Evolutionary conservation across 192 early-diverging fungal species (phyloP).

Genomic region (Coemansia sp.): DNA sequence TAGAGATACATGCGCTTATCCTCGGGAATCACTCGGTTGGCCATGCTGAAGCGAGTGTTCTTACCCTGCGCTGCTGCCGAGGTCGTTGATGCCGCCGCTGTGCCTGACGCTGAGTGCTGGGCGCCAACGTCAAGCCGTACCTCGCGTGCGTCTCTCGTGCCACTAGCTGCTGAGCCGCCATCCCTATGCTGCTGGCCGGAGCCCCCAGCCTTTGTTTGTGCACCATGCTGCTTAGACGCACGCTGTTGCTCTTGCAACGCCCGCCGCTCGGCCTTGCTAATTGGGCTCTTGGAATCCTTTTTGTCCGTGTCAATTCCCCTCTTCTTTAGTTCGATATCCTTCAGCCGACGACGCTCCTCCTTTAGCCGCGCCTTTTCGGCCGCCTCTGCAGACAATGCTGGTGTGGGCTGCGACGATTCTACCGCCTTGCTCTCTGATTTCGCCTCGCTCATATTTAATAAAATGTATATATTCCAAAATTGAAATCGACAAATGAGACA

Average conservation of each 20-base stretch:
- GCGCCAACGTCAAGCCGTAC: conserved; percentile 12
- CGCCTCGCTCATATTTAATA: conserved; percentile 15
- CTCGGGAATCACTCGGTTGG: conserved; percentile 30
- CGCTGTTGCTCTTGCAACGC: conserved; percentile 83
- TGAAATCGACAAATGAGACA: background rate
- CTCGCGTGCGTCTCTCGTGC: conserved; percentile 7
- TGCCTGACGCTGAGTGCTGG: conserved; percentile 14
- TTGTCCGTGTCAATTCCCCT: conserved; percentile 28
- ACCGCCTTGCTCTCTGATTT: background rate
- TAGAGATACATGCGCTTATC: conserved; percentile 57
- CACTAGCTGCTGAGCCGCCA: conserved; percentile 21
- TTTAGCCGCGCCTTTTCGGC: conserved; percentile 25
- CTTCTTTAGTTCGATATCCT: conserved; percentile 36
- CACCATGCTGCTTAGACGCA: conserved; percentile 65
- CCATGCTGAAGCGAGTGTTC: conserved; percentile 26
- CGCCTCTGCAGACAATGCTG: conserved; percentile 12
- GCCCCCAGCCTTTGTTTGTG: background rate
- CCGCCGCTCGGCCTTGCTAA: conserved; percentile 91
- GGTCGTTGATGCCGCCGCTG: background rate
- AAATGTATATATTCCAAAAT: background rate
- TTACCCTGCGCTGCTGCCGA: conserved; percentile 1
- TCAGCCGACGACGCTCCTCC: conserved; percentile 44
- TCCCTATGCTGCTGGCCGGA: background rate
- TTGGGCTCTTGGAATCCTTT: conserved; percentile 56
- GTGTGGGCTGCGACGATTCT: background rate